A percentile compares a stretch with the other conserved stretches of the same genome.
Evolutionary conservation across 225 moss, liverwort and hornwort species (phyloP).

Genomic region (Pseudoscleropodium purum): DNA sequence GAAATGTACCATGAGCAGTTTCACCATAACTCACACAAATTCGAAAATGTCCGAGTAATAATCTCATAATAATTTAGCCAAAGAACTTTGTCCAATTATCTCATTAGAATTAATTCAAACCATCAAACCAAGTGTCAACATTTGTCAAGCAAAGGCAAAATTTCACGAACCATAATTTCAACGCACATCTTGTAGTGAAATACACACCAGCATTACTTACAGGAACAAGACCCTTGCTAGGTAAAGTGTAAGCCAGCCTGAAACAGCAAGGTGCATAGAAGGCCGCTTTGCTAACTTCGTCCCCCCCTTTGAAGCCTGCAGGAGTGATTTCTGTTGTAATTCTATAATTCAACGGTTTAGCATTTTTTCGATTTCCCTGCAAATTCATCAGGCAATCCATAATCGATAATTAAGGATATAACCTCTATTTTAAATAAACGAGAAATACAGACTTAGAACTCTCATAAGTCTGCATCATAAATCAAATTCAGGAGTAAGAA

Average conservation of each 20-base stretch:
- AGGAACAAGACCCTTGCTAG: background rate
- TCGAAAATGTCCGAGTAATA: background rate
- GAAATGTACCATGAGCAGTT: background rate
- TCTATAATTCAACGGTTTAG: constrained; percentile 32
- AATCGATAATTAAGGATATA: background rate
- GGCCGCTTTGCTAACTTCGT: background rate
- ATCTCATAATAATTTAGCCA: background rate
- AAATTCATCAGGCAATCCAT: background rate
- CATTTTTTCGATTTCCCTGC: constrained; percentile 62
- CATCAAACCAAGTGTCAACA: background rate
- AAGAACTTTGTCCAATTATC: background rate
- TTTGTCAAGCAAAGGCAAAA: background rate
- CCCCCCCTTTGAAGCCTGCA: constrained; percentile 48
- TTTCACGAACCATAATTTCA: background rate
- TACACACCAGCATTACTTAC: constrained; percentile 8
- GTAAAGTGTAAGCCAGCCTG: background rate
- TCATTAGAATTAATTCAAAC: background rate
- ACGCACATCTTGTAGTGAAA: background rate
- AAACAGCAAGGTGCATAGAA: constrained; percentile 51
- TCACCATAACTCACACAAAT: background rate
- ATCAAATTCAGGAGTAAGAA: background rate
- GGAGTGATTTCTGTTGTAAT: constrained; percentile 22
- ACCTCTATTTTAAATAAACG: background rate
- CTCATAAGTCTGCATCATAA: background rate
- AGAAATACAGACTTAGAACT: background rate